Evolutionary conservation across 768 basidiomycete species (phyloP).

Genomic region (Tubosaeta brunneosetosa): DNA sequence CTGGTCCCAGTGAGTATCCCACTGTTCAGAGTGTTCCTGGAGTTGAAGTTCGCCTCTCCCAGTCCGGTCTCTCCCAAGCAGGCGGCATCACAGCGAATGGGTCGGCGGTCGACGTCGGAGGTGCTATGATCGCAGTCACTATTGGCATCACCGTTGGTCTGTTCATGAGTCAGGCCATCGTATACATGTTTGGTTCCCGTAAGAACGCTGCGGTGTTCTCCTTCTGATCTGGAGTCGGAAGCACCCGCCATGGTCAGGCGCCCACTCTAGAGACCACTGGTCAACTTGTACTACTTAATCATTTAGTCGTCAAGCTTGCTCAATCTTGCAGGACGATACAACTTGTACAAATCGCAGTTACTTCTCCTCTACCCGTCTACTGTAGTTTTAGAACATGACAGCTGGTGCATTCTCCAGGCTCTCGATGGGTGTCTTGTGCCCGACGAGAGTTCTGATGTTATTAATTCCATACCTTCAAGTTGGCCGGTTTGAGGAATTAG

Average conservation of each 20-base stretch:
- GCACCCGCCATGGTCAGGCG: background rate
- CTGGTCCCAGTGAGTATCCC: slow-evolving; percentile 67
- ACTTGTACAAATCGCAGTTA: background rate
- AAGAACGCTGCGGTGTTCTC: slow-evolving; percentile 86
- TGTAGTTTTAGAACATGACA: slow-evolving; percentile 67
- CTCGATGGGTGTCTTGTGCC: slow-evolving; percentile 94
- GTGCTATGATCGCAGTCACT: slow-evolving; percentile 85
- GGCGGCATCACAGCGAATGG: slow-evolving; percentile 81
- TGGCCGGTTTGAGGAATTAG: slow-evolving; percentile 1
- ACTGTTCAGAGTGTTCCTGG: background rate
- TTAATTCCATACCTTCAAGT: slow-evolving; percentile 83
- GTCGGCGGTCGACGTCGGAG: slow-evolving; percentile 78
- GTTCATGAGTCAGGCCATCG: slow-evolving; percentile 83
- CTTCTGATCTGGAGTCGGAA: slow-evolving; percentile 41
- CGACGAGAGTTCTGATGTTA: slow-evolving; percentile 94
- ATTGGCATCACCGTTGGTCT: slow-evolving; percentile 88
- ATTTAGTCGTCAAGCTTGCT: background rate
- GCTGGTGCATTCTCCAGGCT: slow-evolving; percentile 85
- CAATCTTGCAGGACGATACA: background rate
- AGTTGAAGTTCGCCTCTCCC: slow-evolving; percentile 1
- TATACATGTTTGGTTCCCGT: slow-evolving; percentile 79
- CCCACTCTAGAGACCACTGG: slow-evolving; percentile 4
- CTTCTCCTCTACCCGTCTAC: slow-evolving; percentile 2
- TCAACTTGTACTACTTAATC: background rate
- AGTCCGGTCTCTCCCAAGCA: slow-evolving; percentile 84